Evolutionary conservation across 192 early-diverging fungal species (phyloP).

Genomic region (Coemansia sp.): DNA sequence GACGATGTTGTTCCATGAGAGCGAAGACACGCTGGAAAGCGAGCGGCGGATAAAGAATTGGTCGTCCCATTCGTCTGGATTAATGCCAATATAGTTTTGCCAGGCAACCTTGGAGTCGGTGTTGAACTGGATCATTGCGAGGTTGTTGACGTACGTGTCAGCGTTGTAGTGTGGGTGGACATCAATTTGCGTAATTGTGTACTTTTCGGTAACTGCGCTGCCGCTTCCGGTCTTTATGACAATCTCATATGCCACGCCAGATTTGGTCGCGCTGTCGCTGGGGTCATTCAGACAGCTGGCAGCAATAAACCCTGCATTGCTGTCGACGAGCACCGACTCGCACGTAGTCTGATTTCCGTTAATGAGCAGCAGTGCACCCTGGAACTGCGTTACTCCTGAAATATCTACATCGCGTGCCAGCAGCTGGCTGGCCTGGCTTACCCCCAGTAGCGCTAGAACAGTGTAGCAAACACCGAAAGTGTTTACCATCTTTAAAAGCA

Average conservation of each 20-base stretch:
- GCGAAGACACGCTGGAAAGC: constrained; percentile 3
- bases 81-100: constrained; percentile 33
- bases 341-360: constrained; percentile 39
- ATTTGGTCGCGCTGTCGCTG: not conserved
- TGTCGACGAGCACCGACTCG: constrained; percentile 40
- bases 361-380: constrained; percentile 22
- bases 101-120: not conserved
- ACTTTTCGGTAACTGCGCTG: constrained; percentile 6
- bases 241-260: constrained; percentile 13
- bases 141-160: constrained; percentile 25
- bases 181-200: constrained; percentile 13
- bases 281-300: constrained; percentile 33
- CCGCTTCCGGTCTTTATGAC: constrained; percentile 13
- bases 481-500: constrained; percentile 5
- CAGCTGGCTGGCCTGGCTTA: not conserved
- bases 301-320: constrained; percentile 29
- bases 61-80: constrained; percentile 26
- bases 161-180: constrained; percentile 29
- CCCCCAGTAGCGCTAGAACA: not conserved
- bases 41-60: constrained; percentile 29
- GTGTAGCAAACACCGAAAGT: not conserved
- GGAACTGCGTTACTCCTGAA: constrained; percentile 8
- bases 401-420: constrained; percentile 20
- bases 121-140: constrained; percentile 39
- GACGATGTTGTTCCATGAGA: constrained; percentile 22